Base-by-base conservation (phyloP, 176 grass and related monocot genomes). In the Oryza punctata region DNA sequence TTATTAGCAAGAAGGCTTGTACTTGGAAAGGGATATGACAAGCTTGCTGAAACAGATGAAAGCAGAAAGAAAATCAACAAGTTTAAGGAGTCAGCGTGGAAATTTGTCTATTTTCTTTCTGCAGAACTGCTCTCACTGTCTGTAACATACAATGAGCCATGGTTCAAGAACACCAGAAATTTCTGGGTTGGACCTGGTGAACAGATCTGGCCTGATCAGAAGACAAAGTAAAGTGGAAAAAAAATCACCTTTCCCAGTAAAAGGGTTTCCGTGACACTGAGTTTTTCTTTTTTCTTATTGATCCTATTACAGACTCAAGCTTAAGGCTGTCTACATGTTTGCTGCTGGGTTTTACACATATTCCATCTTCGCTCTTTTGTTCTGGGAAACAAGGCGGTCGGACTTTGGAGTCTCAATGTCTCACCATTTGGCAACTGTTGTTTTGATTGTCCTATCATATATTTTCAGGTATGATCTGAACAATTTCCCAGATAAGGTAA, bases 51-150 rank as follows among this genome's bases (percentile, higher is more conserved):
- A 73, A 85, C 76, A 72, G 86, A 87, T 78, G 84, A 79, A 70
- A 93, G 71, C 38, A 91, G 78, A 81, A 97, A 91, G 86, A 94
- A 83, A 74, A 93, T 94, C 57, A 88, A 81, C 32, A 97, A 97
- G 76, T 97, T 94, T 80, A 97, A 97, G 85, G 95, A 97, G 87
- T 94, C 95, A 0, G 90, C 92, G 5, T 94, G 95, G 95, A 97
- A 97, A 77, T 97, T 87, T 67, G 59, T 97, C 86, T 94, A 93
- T 90, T 97, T 91, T 79, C 88, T 94, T 71, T 94, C 92, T 11
- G 86, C 57, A 3, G 92, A 97, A 75, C 33, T 94, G 10, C 85
- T 97, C 46, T 87, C 95, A 84, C 67, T 97, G 52, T 92, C 73
- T 75, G 92, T 97, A 73, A 93, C 95, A 83, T 94, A 94, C 73